phyloP scores from a whole-genome alignment of 2,329 filamentous ascomycete species.

The Penicillium sp. region DNA sequence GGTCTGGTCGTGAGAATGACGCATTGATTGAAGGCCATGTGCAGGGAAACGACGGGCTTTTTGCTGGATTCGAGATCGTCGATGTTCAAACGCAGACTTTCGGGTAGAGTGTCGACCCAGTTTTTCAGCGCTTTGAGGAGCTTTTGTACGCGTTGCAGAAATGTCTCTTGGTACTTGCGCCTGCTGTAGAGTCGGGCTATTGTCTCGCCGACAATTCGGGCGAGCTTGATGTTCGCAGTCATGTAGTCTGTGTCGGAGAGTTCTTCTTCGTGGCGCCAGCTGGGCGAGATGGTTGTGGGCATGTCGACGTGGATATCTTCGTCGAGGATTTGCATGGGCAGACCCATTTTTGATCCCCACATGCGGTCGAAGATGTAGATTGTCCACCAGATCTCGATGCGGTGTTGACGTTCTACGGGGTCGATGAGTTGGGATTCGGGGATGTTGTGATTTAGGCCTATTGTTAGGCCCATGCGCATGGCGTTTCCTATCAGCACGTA shows the following conservation, averaged over 20 bases:
- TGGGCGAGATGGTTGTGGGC: constrained; percentile 35
- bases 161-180: constrained; percentile 39
- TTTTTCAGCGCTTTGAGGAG: constrained; percentile 41
- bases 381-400: constrained; percentile 42
- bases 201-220: constrained; percentile 40
- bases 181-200: constrained; percentile 39
- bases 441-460: constrained; percentile 48
- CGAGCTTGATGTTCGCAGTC: constrained; percentile 40
- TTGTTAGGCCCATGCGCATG: constrained; percentile 45
- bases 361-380: constrained; percentile 47
- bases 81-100: constrained; percentile 35
- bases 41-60: constrained; percentile 36
- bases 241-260: constrained; percentile 41
- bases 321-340: constrained; percentile 52
- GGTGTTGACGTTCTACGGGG: constrained; percentile 42
- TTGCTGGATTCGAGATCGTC: constrained; percentile 36
- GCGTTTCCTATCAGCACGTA: constrained; percentile 39
- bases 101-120: constrained; percentile 42
- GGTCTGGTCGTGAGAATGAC: constrained; percentile 43
- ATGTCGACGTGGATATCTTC: constrained; percentile 49
- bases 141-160: constrained; percentile 44
- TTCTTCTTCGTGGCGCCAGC: constrained; percentile 36
- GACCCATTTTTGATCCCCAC: constrained; percentile 52
- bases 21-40: constrained; percentile 44
- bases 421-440: constrained; percentile 39